A percentile compares a stretch with the other conserved stretches of the same genome.
These are phyloP conservation scores for Fusarium ramigenum DNA, from an alignment of 2,329 filamentous ascomycete genomes.

Conservation along the genomic window DNA sequence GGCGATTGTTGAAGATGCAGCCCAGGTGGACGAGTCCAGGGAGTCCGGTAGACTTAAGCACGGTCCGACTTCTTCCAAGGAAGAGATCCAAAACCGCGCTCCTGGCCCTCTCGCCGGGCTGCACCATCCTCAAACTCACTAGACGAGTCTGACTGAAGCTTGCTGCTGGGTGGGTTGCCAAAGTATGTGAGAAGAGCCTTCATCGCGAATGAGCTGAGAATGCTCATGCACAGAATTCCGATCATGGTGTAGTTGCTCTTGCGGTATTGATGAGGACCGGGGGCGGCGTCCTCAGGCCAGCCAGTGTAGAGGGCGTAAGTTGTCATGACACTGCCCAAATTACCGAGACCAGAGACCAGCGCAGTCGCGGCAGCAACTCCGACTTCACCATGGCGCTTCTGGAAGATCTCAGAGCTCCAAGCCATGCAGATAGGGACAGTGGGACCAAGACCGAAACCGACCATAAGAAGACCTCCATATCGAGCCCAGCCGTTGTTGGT, in stretches of 20 bases:
- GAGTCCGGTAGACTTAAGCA: slow-evolving; percentile 19
- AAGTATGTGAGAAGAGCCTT: slow-evolving; percentile 69
- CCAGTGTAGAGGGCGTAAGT: slow-evolving; percentile 91
- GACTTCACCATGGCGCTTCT: slow-evolving; percentile 87
- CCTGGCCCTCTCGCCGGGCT: slow-evolving; percentile 64
- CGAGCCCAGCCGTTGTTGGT: slow-evolving; percentile 78
- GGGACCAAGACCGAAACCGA: slow-evolving; percentile 89
- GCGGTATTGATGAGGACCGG: slow-evolving; percentile 76
- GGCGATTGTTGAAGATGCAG: slow-evolving; percentile 46
- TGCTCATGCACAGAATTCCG: slow-evolving; percentile 82
- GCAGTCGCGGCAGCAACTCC: slow-evolving; percentile 88
- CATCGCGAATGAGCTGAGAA: slow-evolving; percentile 76
- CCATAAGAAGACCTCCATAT: slow-evolving; percentile 88
- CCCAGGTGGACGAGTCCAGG: slow-evolving; percentile 5
- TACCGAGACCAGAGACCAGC: slow-evolving; percentile 86
- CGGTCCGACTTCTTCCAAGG: slow-evolving; percentile 48
- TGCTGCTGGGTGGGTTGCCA: slow-evolving; percentile 62
- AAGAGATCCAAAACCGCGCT: slow-evolving; percentile 65
- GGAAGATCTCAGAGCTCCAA: slow-evolving; percentile 92
- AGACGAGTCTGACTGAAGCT: slow-evolving; percentile 53
- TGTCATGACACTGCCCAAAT: slow-evolving; percentile 85
- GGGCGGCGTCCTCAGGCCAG: slow-evolving; percentile 79
- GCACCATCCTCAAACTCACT: slow-evolving; percentile 67
- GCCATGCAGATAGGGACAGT: slow-evolving; percentile 95
- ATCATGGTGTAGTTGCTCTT: slow-evolving; percentile 91